Percentiles rank a stretch among this genome's conserved stretches.
These are phyloP conservation scores for Gastrolobium bilobum DNA, from an alignment of 306 rosid species.

Conservation along the genomic window DNA sequence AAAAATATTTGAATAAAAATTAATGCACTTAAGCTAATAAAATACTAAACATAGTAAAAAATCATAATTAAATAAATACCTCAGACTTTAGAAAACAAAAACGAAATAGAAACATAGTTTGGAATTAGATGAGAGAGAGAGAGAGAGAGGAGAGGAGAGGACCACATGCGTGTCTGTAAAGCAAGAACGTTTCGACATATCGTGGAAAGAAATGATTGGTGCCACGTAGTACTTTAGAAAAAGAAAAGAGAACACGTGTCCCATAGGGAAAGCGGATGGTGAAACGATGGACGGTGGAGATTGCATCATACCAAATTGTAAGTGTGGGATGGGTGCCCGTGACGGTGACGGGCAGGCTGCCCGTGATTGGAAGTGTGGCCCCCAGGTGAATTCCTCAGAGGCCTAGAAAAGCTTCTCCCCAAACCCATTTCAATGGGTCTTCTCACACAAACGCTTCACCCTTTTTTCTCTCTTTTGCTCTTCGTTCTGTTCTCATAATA, in stretches of 20 bases:
- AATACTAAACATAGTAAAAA: too few species aligned
- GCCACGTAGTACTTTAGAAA: slow-evolving; percentile 52
- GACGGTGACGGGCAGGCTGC: slow-evolving; percentile 76
- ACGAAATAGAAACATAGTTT: not conserved
- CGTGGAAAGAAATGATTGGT: slow-evolving; percentile 60
- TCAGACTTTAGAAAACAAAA: not conserved
- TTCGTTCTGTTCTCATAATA: too few species aligned
- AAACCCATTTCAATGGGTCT: slow-evolving; percentile 44
- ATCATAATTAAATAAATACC: too few species aligned
- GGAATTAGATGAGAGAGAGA: not conserved
- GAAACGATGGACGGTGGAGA: slow-evolving; percentile 46
- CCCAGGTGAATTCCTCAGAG: slow-evolving; percentile 55
- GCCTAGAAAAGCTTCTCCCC: slow-evolving; percentile 54
- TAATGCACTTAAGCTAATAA: too few species aligned
- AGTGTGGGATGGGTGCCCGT: slow-evolving; percentile 54
- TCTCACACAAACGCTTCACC: not conserved
- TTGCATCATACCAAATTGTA: slow-evolving; percentile 46
- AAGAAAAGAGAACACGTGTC: slow-evolving; percentile 62
- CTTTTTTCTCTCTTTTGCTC: not conserved
- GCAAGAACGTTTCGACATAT: slow-evolving; percentile 40
- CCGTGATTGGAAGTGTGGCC: slow-evolving; percentile 65
- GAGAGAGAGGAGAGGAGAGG: slow-evolving; percentile 34
- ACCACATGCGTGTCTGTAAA: slow-evolving; percentile 86
- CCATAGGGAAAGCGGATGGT: too few species aligned
- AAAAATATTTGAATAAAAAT: not conserved